phyloP scores from a whole-genome alignment of 371 early-diverging fungal genomes.

The Mortierella sp. region DNA sequence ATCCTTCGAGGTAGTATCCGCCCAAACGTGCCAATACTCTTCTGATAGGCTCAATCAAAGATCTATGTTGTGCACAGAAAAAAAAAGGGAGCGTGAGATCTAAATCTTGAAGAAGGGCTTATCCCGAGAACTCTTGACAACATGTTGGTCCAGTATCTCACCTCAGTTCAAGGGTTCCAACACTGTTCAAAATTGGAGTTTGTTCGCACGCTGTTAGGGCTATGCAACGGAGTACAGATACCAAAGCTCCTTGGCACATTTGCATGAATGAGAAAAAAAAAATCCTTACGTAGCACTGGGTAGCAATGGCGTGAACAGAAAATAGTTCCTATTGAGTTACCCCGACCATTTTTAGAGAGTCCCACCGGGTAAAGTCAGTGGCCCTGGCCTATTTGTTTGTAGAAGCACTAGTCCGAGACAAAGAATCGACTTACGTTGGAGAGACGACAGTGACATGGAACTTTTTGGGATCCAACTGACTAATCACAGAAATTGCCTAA shows the following conservation, averaged over 20 bases:
- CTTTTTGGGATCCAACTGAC: conserved; percentile 69
- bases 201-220: background rate
- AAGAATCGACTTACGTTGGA: conserved; percentile 54
- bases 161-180: conserved; percentile 86
- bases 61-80: conserved; percentile 47
- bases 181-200: conserved; percentile 80
- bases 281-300: conserved; percentile 73
- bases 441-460: conserved; percentile 84
- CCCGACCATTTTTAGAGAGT: background rate
- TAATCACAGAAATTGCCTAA: conserved; percentile 67
- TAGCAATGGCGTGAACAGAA: conserved; percentile 87
- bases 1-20: conserved; percentile 67
- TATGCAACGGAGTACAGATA: too few relatives aligned
- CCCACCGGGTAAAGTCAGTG: background rate
- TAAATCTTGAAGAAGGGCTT: background rate
- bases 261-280: background rate
- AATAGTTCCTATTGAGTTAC: conserved; percentile 75
- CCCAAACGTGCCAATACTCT: conserved; percentile 63
- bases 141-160: conserved; percentile 27
- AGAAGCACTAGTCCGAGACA: background rate
- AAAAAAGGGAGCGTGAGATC: conserved; percentile 56
- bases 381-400: too few relatives aligned
- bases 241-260: too few relatives aligned
- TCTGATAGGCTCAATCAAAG: conserved; percentile 79
- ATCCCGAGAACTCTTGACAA: background rate